phyloP scores from a whole-genome alignment of 768 basidiomycete species.

The Tylopilus sp. region DNA sequence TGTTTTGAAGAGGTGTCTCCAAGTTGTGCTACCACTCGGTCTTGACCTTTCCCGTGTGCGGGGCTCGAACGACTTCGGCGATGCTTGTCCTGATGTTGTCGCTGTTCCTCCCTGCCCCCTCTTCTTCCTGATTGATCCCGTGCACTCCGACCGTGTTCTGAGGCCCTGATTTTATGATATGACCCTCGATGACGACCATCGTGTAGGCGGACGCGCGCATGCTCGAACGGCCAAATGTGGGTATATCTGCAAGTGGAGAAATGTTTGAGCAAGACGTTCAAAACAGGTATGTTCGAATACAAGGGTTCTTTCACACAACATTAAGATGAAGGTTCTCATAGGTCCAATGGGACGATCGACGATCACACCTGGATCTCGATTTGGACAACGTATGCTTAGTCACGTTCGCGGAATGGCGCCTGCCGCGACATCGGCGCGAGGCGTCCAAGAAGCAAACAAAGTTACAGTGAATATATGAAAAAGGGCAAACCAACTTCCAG shows the following conservation, averaged over 20 bases:
- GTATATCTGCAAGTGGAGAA: conserved; percentile 58
- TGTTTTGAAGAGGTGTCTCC: background rate
- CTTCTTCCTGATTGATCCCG: conserved; percentile 8
- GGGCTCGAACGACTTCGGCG: conserved; percentile 24
- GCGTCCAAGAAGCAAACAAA: background rate
- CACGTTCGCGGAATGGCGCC: background rate
- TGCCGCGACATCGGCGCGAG: background rate
- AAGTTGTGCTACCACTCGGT: background rate
- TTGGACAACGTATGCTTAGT: background rate
- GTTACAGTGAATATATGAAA: background rate
- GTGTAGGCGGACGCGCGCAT: conserved; percentile 78
- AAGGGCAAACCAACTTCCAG: background rate
- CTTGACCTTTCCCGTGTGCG: background rate
- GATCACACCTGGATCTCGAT: background rate
- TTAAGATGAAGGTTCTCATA: background rate
- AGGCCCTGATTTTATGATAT: conserved; percentile 20
- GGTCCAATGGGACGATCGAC: background rate
- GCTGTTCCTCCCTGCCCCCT: conserved; percentile 2
- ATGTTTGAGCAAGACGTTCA: conserved; percentile 4
- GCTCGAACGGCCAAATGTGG: conserved; percentile 97
- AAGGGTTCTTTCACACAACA: background rate
- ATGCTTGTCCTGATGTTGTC: conserved; percentile 6
- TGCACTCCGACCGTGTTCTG: conserved; percentile 14
- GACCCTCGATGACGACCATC: conserved; percentile 35
- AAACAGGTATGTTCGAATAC: background rate